Evolutionary conservation across 2,329 filamentous ascomycete species (phyloP), one percentile per base, ranked within the genome.

Genomic region (Beauveria varroae): DNA sequence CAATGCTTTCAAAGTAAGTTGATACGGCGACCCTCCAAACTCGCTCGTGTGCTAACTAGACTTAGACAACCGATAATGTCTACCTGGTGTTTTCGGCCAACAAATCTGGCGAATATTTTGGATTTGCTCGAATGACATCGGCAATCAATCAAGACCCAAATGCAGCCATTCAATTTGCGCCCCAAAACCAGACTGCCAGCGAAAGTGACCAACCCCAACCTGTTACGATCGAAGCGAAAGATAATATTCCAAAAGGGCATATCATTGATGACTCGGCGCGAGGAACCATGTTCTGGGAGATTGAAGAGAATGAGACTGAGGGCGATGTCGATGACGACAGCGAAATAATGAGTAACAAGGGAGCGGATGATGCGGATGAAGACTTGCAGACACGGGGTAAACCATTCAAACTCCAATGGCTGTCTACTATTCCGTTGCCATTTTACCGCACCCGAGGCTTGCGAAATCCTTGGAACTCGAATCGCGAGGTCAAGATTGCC

Each of bases 241-340:
- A 90, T 53, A 87, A 82, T 57, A 88, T 89, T 3, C 93, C 93
- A 0, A 88, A 84, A 68, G 93, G 93, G 26, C 86, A 87, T 60
- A 96, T 98, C 62, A 93, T 97, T 52, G 91, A 96, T 68, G 93
- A 98, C 71, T 93, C 90, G 4, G 89, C 91, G 0, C 84, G 93
- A n/a, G 93, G 93, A 0, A 97, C 93, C 0, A 96, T 97, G 46
- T 98, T 98, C 69, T 98, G 93, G 93, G 93, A 98, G 72, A 87
- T 88, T 7, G 88, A 93, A 55, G 74, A 79, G 37, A 83, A 84
- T 0, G 86, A 86, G 1, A 69, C 71, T 1, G 73, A 74, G 50
- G 79, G 75, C 9, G 76, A 76, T 22, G 67, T 68, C 3, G 81
- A 81, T n/a, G 79, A 79, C 5, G 73, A 75, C 28, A 74, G 72